Conservation (phyloP, 2,329 filamentous ascomycete genomes). For the Lomentospora prolificans region DNA sequence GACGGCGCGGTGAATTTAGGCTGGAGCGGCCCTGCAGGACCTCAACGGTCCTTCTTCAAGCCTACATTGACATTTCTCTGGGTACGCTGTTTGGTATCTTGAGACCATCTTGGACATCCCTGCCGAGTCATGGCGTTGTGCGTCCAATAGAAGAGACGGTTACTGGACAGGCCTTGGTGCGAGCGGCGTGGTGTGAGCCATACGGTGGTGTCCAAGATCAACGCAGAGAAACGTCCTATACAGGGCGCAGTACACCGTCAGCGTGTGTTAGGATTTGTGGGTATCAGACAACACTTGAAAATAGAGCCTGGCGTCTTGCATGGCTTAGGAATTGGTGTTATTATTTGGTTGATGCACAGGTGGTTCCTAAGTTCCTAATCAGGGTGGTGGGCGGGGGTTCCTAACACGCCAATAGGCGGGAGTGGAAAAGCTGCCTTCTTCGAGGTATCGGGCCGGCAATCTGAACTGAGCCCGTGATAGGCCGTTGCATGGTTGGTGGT, state of each 20-base stretch:
- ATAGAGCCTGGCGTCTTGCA: too few relatives aligned
- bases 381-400: background rate
- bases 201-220: background rate
- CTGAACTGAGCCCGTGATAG: background rate
- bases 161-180: background rate
- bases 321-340: too few relatives aligned
- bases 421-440: too few relatives aligned
- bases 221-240: background rate
- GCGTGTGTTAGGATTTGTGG: background rate
- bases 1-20: constrained; percentile 6
- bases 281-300: background rate
- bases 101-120: too few relatives aligned
- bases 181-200: background rate
- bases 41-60: too few relatives aligned
- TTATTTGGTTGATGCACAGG: background rate
- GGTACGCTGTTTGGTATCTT: too few relatives aligned
- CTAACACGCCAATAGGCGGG: too few relatives aligned
- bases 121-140: background rate
- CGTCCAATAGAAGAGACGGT: background rate
- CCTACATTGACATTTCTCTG: too few relatives aligned
- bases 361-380: background rate
- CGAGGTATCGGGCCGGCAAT: background rate
- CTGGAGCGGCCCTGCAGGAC: constrained; percentile 1
- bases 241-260: background rate
- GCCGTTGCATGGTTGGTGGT: background rate